Evolutionary conservation across 2,329 filamentous ascomycete species (phyloP).

Genomic region (Huntiella savannae): DNA sequence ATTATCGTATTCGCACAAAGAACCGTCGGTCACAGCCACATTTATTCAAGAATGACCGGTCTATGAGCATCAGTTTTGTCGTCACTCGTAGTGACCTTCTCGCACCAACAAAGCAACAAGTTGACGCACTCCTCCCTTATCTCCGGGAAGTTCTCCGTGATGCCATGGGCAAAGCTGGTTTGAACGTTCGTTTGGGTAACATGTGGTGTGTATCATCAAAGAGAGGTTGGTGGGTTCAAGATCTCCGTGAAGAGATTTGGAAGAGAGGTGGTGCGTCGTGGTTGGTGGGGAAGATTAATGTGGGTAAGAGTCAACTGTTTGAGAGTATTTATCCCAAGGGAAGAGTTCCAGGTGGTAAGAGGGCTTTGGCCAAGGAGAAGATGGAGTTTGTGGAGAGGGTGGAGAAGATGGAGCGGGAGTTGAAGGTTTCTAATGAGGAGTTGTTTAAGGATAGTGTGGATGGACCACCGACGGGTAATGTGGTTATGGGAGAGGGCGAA

Average conservation of each 20-base stretch:
- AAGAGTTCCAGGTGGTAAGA: constrained; percentile 1
- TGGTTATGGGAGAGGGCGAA: too few species aligned
- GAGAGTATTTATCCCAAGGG: constrained; percentile 72
- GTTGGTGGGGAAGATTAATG: constrained; percentile 97
- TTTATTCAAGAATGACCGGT: constrained; percentile 46
- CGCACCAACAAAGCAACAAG: constrained; percentile 64
- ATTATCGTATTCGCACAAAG: constrained; percentile 55
- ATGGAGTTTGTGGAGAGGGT: neutral
- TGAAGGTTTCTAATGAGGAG: neutral
- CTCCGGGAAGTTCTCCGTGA: constrained; percentile 58
- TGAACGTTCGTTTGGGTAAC: constrained; percentile 68
- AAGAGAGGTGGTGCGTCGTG: constrained; percentile 69
- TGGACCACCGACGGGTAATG: neutral
- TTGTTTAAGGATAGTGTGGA: neutral
- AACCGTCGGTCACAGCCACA: constrained; percentile 57
- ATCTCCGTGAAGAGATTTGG: constrained; percentile 74
- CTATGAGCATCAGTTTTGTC: constrained; percentile 71
- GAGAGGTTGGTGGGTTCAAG: constrained; percentile 75
- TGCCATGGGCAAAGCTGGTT: constrained; percentile 47
- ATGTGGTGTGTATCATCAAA: constrained; percentile 72
- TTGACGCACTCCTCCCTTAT: constrained; percentile 74
- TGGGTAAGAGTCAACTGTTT: constrained; percentile 87
- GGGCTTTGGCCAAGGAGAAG: neutral
- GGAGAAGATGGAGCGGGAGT: neutral
- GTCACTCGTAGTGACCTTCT: constrained; percentile 78